Evolutionary conservation across 2,329 filamentous ascomycete genomes (phyloP).

Genomic region (Chaetomium globosum): DNA sequence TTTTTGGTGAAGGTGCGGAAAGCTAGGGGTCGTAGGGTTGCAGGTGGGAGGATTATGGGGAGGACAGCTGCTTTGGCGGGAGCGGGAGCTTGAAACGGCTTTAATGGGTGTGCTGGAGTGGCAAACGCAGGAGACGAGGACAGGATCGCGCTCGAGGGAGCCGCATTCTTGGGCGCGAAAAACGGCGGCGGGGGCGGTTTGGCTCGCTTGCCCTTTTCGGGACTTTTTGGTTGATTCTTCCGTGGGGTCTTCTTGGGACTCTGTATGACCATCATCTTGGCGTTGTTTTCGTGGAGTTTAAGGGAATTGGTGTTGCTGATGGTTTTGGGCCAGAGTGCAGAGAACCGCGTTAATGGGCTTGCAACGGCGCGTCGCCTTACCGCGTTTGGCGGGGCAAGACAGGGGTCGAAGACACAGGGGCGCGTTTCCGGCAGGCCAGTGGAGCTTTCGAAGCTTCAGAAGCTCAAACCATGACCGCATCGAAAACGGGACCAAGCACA

Average conservation of each 20-base stretch:
- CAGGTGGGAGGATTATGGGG: constrained; percentile 84
- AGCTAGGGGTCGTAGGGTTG: constrained; percentile 83
- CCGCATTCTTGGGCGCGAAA: constrained; percentile 45
- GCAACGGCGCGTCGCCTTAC: constrained; percentile 27
- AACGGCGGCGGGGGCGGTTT: constrained; percentile 45
- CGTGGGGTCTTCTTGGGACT: constrained; percentile 34
- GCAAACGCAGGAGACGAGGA: constrained; percentile 91
- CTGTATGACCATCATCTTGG: constrained; percentile 36
- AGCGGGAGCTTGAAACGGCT: constrained; percentile 59
- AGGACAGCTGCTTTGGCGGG: constrained; percentile 66
- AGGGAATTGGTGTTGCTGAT: neutral
- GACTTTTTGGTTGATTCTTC: constrained; percentile 35
- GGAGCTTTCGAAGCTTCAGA: constrained; percentile 14
- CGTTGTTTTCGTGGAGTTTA: neutral
- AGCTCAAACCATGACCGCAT: constrained; percentile 24
- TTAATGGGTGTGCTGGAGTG: constrained; percentile 79
- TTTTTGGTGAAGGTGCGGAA: constrained; percentile 98
- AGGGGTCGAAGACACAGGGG: constrained; percentile 6
- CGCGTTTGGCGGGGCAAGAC: constrained; percentile 30
- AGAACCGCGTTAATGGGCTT: constrained; percentile 33
- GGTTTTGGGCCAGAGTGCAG: neutral
- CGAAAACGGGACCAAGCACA: neutral
- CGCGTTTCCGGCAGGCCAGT: constrained; percentile 15
- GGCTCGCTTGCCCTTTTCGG: constrained; percentile 37
- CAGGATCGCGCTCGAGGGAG: constrained; percentile 61